phyloP scores from a whole-genome alignment of 148 eudicot genomes.

The Rhododendron griersonianum region DNA sequence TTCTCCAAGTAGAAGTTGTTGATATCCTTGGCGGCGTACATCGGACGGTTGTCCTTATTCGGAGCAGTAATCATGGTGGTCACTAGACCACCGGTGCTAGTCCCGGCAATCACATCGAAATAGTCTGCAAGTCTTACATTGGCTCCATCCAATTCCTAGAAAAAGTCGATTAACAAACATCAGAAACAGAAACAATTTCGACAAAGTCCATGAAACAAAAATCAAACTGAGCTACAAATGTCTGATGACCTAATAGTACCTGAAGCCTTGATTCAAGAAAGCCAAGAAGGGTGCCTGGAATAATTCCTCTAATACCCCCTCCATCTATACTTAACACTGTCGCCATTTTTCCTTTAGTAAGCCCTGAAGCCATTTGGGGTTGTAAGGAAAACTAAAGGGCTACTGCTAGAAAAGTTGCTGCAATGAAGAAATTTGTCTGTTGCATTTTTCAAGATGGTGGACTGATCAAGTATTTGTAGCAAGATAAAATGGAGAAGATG shows the following conservation, averaged over 20 bases:
- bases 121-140: too few relatives aligned
- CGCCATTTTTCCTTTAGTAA: slow-evolving; percentile 12
- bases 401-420: background rate
- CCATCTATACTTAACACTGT: slow-evolving; percentile 31
- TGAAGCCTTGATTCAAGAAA: slow-evolving; percentile 29
- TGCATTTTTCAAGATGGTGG: background rate
- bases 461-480: background rate
- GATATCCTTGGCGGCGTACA: slow-evolving; percentile 32
- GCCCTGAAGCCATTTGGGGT: slow-evolving; percentile 7
- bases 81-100: slow-evolving; percentile 5
- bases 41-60: slow-evolving; percentile 24
- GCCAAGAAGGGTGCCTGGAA: slow-evolving; percentile 20
- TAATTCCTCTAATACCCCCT: slow-evolving; percentile 30
- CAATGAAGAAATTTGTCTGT: background rate
- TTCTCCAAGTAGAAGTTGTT: slow-evolving; percentile 28
- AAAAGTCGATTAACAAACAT: background rate
- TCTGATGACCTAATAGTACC: slow-evolving; percentile 1
- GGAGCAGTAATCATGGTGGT: slow-evolving; percentile 38
- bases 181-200: background rate
- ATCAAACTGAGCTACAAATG: background rate
- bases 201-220: background rate
- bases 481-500: background rate
- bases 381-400: background rate
- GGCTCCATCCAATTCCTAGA: too few relatives aligned
- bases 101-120: too few relatives aligned